Evolutionary conservation across 306 rosid genomes (phyloP).

Genomic region (Cotoneaster glaucophyllus): DNA sequence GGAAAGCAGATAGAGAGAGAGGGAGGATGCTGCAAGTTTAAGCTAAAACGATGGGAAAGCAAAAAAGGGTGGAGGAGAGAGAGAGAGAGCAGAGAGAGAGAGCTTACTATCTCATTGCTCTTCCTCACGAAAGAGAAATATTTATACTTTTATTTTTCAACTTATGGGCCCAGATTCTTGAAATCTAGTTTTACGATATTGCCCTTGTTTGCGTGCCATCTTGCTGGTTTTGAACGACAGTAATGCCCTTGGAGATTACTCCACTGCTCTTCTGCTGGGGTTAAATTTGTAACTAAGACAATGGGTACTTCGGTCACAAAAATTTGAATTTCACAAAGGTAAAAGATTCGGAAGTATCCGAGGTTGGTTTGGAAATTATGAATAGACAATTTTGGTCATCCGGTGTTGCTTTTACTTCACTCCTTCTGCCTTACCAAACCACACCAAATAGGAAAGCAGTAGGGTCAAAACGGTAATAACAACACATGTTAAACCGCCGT

Average conservation of each 20-base stretch:
- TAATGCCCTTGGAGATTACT: neutral
- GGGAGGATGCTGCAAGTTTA: conserved; percentile 26
- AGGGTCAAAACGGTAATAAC: neutral
- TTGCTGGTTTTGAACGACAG: neutral
- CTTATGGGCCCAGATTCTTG: conserved; percentile 21
- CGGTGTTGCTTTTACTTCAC: neutral
- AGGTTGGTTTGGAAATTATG: neutral
- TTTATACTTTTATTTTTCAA: neutral
- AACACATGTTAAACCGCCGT: neutral
- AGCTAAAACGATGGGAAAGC: conserved; percentile 20
- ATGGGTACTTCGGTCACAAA: neutral
- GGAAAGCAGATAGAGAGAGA: neutral
- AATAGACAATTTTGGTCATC: neutral
- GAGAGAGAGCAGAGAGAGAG: neutral
- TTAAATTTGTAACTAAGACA: neutral
- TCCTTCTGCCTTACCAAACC: neutral
- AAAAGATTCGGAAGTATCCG: neutral
- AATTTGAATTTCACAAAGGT: conserved; percentile 9
- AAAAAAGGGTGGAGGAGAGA: neutral
- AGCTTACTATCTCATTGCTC: neutral
- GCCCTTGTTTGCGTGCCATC: neutral
- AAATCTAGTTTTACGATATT: neutral
- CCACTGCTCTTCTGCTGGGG: neutral
- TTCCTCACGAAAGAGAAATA: neutral
- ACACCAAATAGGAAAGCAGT: neutral